phyloP scores from a whole-genome alignment of 2,329 filamentous ascomycete species.

The Ophiostoma perfectum region DNA sequence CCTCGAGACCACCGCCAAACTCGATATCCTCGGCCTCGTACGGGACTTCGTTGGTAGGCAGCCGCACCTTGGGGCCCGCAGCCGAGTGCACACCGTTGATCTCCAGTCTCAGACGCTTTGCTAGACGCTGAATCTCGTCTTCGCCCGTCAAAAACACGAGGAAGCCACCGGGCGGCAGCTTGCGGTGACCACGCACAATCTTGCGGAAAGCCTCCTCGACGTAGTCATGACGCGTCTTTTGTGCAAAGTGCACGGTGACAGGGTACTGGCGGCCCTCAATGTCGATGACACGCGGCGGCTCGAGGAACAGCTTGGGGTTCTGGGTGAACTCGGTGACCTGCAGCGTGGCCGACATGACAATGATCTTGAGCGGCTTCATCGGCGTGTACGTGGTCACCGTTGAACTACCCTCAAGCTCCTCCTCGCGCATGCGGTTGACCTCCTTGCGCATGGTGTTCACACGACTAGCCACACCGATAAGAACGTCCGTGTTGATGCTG shows the following conservation, averaged over 20 bases:
- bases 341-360: slow-evolving; percentile 97
- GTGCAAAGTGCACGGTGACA: slow-evolving; percentile 83
- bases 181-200: slow-evolving; percentile 78
- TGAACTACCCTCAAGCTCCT: neutral
- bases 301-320: slow-evolving; percentile 73
- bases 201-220: slow-evolving; percentile 86
- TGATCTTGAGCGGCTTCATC: slow-evolving; percentile 75
- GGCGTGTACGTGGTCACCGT: slow-evolving; percentile 38
- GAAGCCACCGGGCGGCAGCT: slow-evolving; percentile 84
- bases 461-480: slow-evolving; percentile 95
- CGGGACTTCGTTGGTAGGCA: slow-evolving; percentile 71
- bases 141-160: slow-evolving; percentile 93
- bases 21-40: slow-evolving; percentile 84
- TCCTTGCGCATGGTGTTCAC: slow-evolving; percentile 79
- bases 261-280: slow-evolving; percentile 88
- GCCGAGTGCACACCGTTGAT: slow-evolving; percentile 54
- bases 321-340: slow-evolving; percentile 84
- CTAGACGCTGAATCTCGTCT: slow-evolving; percentile 81
- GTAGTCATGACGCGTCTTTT: slow-evolving; percentile 78
- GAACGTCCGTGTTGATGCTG: slow-evolving; percentile 93
- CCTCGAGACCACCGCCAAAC: slow-evolving; percentile 52
- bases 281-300: slow-evolving; percentile 75
- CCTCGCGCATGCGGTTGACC: slow-evolving; percentile 37
- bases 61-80: slow-evolving; percentile 61
- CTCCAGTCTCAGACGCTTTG: slow-evolving; percentile 67